Evolutionary conservation across 2,329 filamentous ascomycete genomes (phyloP).

Genomic region (Orbilia javanica): DNA sequence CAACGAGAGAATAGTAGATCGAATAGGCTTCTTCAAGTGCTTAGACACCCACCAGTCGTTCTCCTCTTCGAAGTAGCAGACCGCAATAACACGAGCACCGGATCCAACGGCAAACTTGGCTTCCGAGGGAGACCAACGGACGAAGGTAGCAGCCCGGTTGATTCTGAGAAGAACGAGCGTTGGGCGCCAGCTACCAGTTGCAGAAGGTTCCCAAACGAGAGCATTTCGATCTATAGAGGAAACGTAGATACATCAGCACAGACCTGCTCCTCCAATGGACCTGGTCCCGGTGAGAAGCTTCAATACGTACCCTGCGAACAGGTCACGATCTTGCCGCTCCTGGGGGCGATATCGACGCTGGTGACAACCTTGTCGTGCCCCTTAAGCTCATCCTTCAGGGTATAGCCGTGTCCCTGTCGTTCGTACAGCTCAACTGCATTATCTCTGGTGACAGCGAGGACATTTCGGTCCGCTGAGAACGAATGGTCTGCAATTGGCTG

Average conservation of each 20-base stretch:
- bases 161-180: slow-evolving; percentile 97
- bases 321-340: slow-evolving; percentile 92
- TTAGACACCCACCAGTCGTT: slow-evolving; percentile 99
- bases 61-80: slow-evolving; percentile 99
- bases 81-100: slow-evolving; percentile 91
- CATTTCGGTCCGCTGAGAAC: slow-evolving; percentile 91
- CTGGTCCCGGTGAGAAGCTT: not conserved
- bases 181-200: slow-evolving; percentile 92
- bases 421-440: slow-evolving; percentile 89
- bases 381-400: slow-evolving; percentile 89
- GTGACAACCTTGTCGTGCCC: slow-evolving; percentile 98
- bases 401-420: slow-evolving; percentile 78
- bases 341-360: slow-evolving; percentile 92
- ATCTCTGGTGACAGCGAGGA: slow-evolving; percentile 90
- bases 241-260: not conserved
- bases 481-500: slow-evolving; percentile 96
- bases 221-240: slow-evolving; percentile 84
- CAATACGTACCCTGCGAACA: slow-evolving; percentile 83
- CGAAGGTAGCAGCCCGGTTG: slow-evolving; percentile 94
- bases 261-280: slow-evolving; percentile 12
- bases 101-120: slow-evolving; percentile 98
- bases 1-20: slow-evolving; percentile 93
- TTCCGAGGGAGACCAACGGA: slow-evolving; percentile 96
- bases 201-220: slow-evolving; percentile 96
- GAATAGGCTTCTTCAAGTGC: slow-evolving; percentile 98